Conservation (phyloP, 108 stramenopile species). For the Pseudonitzschia multistriata region DNA sequence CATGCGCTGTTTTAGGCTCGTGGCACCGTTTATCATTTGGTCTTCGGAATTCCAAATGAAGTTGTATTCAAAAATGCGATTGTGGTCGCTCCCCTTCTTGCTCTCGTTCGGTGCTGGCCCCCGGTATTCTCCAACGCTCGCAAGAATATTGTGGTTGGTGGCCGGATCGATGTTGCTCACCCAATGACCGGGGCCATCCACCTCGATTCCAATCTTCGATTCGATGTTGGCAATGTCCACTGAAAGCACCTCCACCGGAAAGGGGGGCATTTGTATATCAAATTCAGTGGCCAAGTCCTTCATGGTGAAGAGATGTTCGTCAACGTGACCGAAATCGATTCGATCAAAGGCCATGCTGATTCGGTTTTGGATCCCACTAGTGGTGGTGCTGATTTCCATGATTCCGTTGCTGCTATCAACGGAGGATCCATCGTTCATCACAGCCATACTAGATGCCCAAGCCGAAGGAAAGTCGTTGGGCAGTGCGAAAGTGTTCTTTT, state of each 20-base stretch:
- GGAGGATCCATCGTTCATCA: constrained; percentile 1
- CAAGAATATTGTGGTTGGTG: constrained; percentile 5
- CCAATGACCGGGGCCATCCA: constrained; percentile 85
- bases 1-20: constrained; percentile 65
- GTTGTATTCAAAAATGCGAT: constrained; percentile 20
- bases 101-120: neutral
- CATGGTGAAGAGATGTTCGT: constrained; percentile 65
- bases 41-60: constrained; percentile 38
- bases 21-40: constrained; percentile 67
- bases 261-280: constrained; percentile 38
- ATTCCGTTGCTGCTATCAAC: constrained; percentile 1
- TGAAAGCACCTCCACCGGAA: constrained; percentile 25
- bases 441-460: constrained; percentile 50
- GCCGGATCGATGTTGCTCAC: constrained; percentile 51
- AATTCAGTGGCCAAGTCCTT: constrained; percentile 43
- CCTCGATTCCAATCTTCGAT: constrained; percentile 69
- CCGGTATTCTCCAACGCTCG: neutral
- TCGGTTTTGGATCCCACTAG: constrained; percentile 60
- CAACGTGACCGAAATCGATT: constrained; percentile 69
- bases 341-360: constrained; percentile 55
- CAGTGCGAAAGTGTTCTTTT: constrained; percentile 39
- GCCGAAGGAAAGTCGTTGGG: constrained; percentile 67
- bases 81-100: neutral
- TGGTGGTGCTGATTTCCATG: constrained; percentile 46
- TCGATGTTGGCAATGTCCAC: constrained; percentile 72